These are phyloP conservation scores for Trichophyton simii DNA, from an alignment of 2,329 filamentous ascomycete genomes.

Conservation along the genomic window DNA sequence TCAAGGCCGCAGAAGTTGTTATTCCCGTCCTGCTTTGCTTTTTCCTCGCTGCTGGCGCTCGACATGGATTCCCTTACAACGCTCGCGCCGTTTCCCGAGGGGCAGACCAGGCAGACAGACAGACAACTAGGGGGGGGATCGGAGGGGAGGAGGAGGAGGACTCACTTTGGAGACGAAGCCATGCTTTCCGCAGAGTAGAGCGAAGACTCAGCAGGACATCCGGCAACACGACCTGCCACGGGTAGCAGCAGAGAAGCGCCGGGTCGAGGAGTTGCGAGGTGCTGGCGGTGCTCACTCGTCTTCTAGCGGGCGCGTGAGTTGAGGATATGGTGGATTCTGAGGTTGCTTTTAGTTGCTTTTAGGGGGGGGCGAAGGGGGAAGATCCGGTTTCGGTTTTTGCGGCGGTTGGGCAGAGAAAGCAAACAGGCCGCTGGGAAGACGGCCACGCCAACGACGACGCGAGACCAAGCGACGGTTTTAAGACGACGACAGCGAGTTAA, in stretches of 20 bases:
- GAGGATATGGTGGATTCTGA: not conserved
- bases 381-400: not conserved
- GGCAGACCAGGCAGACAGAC: not conserved
- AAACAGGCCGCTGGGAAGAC: too few relatives aligned
- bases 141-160: not conserved
- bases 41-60: not conserved
- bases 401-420: too few relatives aligned
- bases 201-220: not conserved
- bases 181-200: not conserved
- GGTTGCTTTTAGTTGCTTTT: not conserved
- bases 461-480: too few relatives aligned
- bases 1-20: too few relatives aligned
- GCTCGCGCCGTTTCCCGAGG: not conserved
- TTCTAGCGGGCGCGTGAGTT: too few relatives aligned
- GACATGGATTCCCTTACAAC: not conserved
- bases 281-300: too few relatives aligned
- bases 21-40: not conserved
- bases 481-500: too few relatives aligned
- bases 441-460: too few relatives aligned
- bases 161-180: slow-evolving; percentile 3
- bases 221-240: not conserved
- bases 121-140: too few relatives aligned
- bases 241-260: not conserved
- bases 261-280: not conserved
- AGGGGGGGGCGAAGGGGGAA: not conserved